Percentiles rank a stretch among this genome's conserved stretches.
Evolutionary conservation across 257 asterid genomes (phyloP).

Genomic region (Nicotiana sylvestris): DNA sequence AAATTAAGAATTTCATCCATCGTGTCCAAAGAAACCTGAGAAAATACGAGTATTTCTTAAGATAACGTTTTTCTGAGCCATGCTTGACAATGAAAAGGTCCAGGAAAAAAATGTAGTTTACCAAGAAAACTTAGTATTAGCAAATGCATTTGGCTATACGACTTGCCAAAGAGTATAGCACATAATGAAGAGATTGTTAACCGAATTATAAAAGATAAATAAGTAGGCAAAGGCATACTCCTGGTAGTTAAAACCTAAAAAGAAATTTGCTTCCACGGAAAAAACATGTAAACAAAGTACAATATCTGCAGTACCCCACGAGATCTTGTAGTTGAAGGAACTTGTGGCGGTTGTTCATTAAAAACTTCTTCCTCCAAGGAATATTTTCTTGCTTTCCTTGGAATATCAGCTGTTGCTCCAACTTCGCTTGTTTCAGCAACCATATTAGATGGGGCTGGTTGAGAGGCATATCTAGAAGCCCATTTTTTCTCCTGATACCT

Average conservation of each 20-base stretch:
- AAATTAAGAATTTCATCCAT: constrained; percentile 21
- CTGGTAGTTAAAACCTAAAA: neutral
- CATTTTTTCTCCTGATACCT: constrained; percentile 78
- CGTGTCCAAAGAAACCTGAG: constrained; percentile 70
- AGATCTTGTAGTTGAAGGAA: constrained; percentile 34
- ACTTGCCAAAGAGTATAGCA: neutral
- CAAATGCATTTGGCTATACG: neutral
- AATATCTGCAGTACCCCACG: constrained; percentile 53
- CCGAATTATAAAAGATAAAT: neutral
- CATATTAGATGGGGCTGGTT: constrained; percentile 35
- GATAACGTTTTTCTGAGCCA: constrained; percentile 6
- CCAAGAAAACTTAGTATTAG: neutral
- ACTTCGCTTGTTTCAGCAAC: constrained; percentile 17
- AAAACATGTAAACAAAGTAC: constrained; percentile 1
- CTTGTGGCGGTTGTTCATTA: constrained; percentile 26
- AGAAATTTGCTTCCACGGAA: neutral
- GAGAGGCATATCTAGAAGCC: constrained; percentile 45
- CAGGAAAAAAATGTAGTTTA: neutral
- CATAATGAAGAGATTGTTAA: neutral
- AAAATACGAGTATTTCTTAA: neutral
- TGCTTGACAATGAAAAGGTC: neutral
- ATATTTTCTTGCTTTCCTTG: constrained; percentile 85
- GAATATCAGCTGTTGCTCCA: constrained; percentile 41
- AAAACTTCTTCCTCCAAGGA: constrained; percentile 80
- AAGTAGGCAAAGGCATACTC: neutral